Conservation (phyloP, 805 yeast genomes). For the Blastobotrys terrestris region DNA sequence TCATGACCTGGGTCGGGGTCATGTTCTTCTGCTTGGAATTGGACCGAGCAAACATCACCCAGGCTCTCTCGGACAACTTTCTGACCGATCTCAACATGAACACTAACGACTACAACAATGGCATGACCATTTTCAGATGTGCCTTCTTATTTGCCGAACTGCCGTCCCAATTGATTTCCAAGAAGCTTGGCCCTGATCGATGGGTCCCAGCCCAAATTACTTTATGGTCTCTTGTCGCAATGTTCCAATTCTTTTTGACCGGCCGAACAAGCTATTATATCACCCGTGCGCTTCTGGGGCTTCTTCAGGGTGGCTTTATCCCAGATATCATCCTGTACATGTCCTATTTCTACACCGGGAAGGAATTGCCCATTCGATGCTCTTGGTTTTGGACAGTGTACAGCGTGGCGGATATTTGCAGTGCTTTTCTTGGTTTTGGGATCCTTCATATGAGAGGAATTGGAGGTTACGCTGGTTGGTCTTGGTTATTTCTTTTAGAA, state of each 20-base stretch:
- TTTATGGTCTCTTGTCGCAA: slow-evolving; percentile 50
- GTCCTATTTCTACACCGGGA: slow-evolving; percentile 54
- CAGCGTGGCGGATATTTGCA: slow-evolving; percentile 38
- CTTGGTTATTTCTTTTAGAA: slow-evolving; percentile 56
- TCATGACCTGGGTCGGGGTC: slow-evolving; percentile 47
- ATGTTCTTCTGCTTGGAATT: slow-evolving; percentile 52
- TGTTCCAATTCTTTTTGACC: slow-evolving; percentile 41
- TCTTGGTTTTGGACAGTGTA: slow-evolving; percentile 52
- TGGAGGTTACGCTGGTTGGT: slow-evolving; percentile 46
- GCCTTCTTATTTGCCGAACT: slow-evolving; percentile 52
- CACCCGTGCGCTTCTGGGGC: slow-evolving; percentile 48
- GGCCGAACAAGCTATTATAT: slow-evolving; percentile 39
- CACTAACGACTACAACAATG: slow-evolving; percentile 52
- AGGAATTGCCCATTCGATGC: slow-evolving; percentile 49
- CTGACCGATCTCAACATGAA: slow-evolving; percentile 44
- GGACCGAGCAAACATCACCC: slow-evolving; percentile 49
- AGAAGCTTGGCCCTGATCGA: slow-evolving; percentile 54
- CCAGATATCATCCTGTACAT: slow-evolving; percentile 55
- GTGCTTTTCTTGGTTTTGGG: slow-evolving; percentile 46
- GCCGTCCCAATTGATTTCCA: slow-evolving; percentile 62
- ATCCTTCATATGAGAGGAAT: slow-evolving; percentile 43
- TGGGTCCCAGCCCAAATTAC: slow-evolving; percentile 56
- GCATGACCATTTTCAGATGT: slow-evolving; percentile 47
- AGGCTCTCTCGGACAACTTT: slow-evolving; percentile 52
- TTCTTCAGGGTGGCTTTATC: slow-evolving; percentile 58